Evolutionary conservation across 176 grass and related monocot genomes (phyloP).

Genomic region (Oropetium thomaeum): DNA sequence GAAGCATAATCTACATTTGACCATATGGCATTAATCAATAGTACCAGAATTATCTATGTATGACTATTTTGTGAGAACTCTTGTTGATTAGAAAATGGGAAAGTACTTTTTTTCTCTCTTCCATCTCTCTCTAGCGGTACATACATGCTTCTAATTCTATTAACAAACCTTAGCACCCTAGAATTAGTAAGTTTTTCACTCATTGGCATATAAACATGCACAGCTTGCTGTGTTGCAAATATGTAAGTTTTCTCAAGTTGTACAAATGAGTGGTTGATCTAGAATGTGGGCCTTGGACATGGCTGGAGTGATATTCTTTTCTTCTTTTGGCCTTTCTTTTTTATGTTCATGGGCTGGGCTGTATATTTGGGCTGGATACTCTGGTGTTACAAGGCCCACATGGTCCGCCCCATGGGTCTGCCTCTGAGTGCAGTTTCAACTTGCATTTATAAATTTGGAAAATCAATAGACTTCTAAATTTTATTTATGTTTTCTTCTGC

Average conservation of each 20-base stretch:
- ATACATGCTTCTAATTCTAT: too few relatives aligned
- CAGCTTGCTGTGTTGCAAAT: too few relatives aligned
- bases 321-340: neutral
- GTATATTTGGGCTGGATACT: neutral
- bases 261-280: neutral
- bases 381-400: neutral
- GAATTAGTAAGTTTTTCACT: too few relatives aligned
- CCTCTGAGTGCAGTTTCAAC: neutral
- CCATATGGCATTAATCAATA: neutral
- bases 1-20: neutral
- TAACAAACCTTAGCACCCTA: too few relatives aligned
- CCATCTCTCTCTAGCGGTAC: too few relatives aligned
- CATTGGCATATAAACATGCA: too few relatives aligned
- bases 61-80: neutral
- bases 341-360: neutral
- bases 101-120: neutral
- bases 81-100: neutral
- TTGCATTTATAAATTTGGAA: neutral
- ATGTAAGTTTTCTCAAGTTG: neutral
- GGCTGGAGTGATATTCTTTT: neutral
- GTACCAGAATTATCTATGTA: neutral
- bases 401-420: neutral
- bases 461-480: neutral
- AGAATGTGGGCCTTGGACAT: neutral
- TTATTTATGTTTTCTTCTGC: neutral